Evolutionary conservation across 768 basidiomycete genomes (phyloP).

Genomic region (Clavaria fumosa): DNA sequence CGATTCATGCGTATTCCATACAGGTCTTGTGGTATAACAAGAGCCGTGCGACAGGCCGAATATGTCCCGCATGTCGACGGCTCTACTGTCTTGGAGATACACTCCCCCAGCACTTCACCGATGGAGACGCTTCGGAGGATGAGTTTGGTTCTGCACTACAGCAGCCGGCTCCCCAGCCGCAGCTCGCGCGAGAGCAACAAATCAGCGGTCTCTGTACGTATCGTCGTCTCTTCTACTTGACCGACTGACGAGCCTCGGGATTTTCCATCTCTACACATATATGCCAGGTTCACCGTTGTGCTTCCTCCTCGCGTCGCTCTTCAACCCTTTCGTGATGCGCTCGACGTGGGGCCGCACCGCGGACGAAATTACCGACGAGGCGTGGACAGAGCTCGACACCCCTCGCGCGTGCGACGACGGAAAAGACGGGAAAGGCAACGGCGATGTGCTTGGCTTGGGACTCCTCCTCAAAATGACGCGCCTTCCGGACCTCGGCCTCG

Average conservation of each 20-base stretch:
- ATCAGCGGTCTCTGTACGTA: constrained; percentile 66
- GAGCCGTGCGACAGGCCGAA: constrained; percentile 48
- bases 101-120: constrained; percentile 31
- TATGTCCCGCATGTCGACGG: constrained; percentile 67
- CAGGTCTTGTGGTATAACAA: constrained; percentile 82
- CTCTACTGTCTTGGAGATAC: constrained; percentile 56
- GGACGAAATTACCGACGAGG: constrained; percentile 50
- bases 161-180: constrained; percentile 18
- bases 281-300: constrained; percentile 68
- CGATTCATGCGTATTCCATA: background rate
- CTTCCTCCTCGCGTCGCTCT: constrained; percentile 57
- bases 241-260: too few relatives aligned
- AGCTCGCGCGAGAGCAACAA: constrained; percentile 42
- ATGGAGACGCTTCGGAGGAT: too few relatives aligned
- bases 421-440: constrained; percentile 17
- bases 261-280: background rate
- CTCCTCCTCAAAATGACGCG: constrained; percentile 67
- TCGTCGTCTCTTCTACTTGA: background rate
- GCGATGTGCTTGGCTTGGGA: constrained; percentile 28
- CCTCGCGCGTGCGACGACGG: too few relatives aligned
- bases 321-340: constrained; percentile 46
- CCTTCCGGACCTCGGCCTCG: constrained; percentile 56
- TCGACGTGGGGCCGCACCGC: constrained; percentile 53
- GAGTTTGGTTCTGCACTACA: too few relatives aligned
- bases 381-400: constrained; percentile 47